Evolutionary conservation across 2,329 filamentous ascomycete genomes (phyloP), one percentile per base, ranked within the genome.

Genomic region (Aspergillus spinulosporus): DNA sequence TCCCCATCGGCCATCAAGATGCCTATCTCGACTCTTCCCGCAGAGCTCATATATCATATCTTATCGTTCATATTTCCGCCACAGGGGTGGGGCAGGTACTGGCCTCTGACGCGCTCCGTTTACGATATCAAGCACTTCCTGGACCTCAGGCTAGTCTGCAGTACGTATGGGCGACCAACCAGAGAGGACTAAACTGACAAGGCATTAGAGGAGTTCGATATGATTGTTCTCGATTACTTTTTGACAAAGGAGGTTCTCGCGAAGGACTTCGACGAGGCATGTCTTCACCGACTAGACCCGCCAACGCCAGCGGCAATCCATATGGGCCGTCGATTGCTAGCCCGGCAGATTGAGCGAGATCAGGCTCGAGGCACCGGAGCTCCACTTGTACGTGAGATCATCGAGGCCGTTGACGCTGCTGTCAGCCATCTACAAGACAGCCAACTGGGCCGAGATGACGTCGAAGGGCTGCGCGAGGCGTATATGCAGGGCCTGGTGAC

Each of bases 91-190:
- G 42, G 42, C 31, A 46, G 39, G 32, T 53, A 53, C 29, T 52
- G 50, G 50, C 50, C 50, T 5, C 12, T 11, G 15, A 47, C 42
- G 31, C 50, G 21, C 12, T 26, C 40, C n/a, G 50, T 52, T 1
- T 14, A 31, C 42, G 42, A 53, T 7, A 42, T 53, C 42, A 46
- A 15, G 32, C 4, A 7, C 11, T 53, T 53, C 39, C 50, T 53
- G 2, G 50, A 31, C 7, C 42, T 53, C 14, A 14, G 48, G 48
- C 48, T 42, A 21, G 37, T 50, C 7, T 50, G 48, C 37, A 50
- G 48, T 50, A 42, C 21, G 48, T 50, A 12, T 37, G 5, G 9
- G 7, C 9, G 9, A 37, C 9, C 9, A 4, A 37, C 34, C 21
- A 28, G 15, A 21, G 9, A 15, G 29, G 12, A 49, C 14, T 21